Evolutionary conservation across 768 basidiomycete genomes (phyloP), one percentile per base, ranked within the genome.

Genomic region (Boletellus ananiceps): DNA sequence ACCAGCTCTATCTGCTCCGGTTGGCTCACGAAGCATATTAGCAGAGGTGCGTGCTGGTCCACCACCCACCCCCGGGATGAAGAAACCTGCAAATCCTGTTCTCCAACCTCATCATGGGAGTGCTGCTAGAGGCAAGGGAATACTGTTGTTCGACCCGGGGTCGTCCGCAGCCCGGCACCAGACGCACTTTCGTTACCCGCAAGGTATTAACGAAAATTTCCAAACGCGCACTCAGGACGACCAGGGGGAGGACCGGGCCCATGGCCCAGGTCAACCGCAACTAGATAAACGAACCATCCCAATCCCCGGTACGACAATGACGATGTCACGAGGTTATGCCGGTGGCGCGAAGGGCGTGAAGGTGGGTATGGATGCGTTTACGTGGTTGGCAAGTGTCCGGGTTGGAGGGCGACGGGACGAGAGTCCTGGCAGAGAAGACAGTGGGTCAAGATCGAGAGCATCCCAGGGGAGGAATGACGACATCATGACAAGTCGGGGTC

Each of bases 341-440:
- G 54, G 74, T 8, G 77, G 79, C 2, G 77, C 75, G 8, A 81
- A 76, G 55, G 69, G 72, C 21, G 70, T 75, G 12, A 70, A 74
- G 38, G 76, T 87, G 64, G 83, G 88, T 38, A 79, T 91, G 71
- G 84, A 89, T 39, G 73, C 82, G 5, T 69, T 86, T 35, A 74
- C 79, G 2, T 92, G 90, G 89, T 61, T 90, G 44, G 76, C 83
- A 13, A 86, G 76, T 54, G 83, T 91, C 43, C 85, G 81, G 53
- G 81, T 86, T n/a, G 76, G 79, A 8, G 72, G 72, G 35, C 65
- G 64, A 55, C 65, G 79, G 44, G 79, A 81, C 8, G 79, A 78
- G 43, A 84, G 81, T 52, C 77, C 78, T 5, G 76, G 81, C 14
- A 72, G 72, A 4, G 74, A 75, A 36, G 74, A 73, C 16, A 65